These are phyloP conservation scores for Didymella pinodella DNA, from an alignment of 2,329 filamentous ascomycete species.

Conservation along the genomic window DNA sequence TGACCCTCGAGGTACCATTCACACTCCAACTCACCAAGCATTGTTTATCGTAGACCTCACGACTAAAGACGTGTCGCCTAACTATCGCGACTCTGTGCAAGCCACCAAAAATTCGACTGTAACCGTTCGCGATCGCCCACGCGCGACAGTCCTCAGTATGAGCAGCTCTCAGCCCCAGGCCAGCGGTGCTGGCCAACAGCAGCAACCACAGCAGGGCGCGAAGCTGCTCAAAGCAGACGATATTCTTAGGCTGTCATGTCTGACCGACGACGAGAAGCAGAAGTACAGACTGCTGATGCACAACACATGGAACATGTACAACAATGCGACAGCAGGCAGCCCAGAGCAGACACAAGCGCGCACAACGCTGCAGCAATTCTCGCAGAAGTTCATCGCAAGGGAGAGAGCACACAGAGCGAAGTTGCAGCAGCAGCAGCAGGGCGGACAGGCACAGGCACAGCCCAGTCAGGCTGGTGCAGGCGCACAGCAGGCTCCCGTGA, in stretches of 20 bases:
- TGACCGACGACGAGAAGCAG: conserved; percentile 63
- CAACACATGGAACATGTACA: conserved; percentile 62
- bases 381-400: conserved; percentile 60
- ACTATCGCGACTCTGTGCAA: conserved; percentile 1
- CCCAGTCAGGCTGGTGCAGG: conserved; percentile 28
- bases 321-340: conserved; percentile 58
- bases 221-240: conserved; percentile 47
- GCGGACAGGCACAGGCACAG: conserved; percentile 34
- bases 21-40: conserved; percentile 4
- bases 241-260: conserved; percentile 45
- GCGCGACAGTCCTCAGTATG: conserved; percentile 35
- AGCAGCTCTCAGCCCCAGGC: conserved; percentile 47
- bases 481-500: conserved; percentile 39
- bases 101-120: conserved; percentile 1
- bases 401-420: conserved; percentile 53
- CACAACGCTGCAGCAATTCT: conserved; percentile 60
- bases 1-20: conserved; percentile 15
- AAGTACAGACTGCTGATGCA: conserved; percentile 63
- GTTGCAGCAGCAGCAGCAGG: conserved; percentile 31
- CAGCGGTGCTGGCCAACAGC: conserved; percentile 27
- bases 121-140: conserved; percentile 11
- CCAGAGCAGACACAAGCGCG: conserved; percentile 60
- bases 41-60: neutral
- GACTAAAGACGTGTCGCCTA: conserved; percentile 10
- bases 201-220: conserved; percentile 19